phyloP scores from a whole-genome alignment of 164 flowering plant species.

The Akebia trifoliata region DNA sequence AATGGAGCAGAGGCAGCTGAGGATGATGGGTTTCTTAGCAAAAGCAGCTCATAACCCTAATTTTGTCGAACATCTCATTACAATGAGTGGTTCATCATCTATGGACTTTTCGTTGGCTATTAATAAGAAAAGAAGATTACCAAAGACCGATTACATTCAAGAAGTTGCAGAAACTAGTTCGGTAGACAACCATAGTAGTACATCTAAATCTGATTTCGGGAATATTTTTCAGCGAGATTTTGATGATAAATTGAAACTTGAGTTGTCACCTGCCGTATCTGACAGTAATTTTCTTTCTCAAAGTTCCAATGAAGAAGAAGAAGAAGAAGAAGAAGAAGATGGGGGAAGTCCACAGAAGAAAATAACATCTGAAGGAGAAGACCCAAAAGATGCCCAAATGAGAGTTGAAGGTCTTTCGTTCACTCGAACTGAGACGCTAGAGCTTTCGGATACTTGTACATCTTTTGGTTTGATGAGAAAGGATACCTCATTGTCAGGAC shows the following conservation, averaged over 20 bases:
- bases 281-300: conserved; percentile 72
- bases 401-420: conserved; percentile 32
- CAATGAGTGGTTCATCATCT: conserved; percentile 48
- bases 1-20: conserved; percentile 74
- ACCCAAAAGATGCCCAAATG: conserved; percentile 30
- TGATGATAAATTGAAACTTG: conserved; percentile 62
- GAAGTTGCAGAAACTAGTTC: conserved; percentile 41
- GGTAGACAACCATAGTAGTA: conserved; percentile 43
- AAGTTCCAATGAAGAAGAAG: conserved; percentile 83
- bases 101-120: conserved; percentile 62
- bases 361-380: conserved; percentile 41
- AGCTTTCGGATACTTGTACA: conserved; percentile 71
- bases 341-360: conserved; percentile 43
- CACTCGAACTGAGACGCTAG: conserved; percentile 50
- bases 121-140: conserved; percentile 74
- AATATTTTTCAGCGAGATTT: conserved; percentile 53
- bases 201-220: conserved; percentile 44
- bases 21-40: conserved; percentile 41
- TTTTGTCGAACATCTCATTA: conserved; percentile 60
- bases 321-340: too few relatives aligned
- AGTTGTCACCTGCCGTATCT: conserved; percentile 77
- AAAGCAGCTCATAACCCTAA: conserved; percentile 55
- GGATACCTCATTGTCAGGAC: conserved; percentile 30
- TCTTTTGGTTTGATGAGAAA: conserved; percentile 46
- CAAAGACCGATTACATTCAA: conserved; percentile 36